Evolutionary conservation across 805 yeast genomes (phyloP).

Genomic region (Ogataea neopini): DNA sequence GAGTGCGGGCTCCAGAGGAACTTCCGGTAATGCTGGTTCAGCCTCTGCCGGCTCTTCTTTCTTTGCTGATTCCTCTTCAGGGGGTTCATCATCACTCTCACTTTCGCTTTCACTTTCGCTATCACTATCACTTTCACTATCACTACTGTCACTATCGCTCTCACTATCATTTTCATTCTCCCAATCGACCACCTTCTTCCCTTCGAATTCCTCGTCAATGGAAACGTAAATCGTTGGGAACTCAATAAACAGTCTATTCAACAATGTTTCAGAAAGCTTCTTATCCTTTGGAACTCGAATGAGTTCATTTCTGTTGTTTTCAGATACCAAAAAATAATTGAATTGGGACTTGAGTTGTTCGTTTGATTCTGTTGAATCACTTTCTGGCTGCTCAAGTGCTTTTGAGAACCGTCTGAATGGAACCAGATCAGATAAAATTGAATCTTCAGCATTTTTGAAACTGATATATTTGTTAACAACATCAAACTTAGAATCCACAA

Average conservation of each 20-base stretch:
- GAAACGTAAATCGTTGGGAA: conserved; percentile 69
- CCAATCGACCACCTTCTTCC: conserved; percentile 26
- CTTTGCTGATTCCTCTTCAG: conserved; percentile 28
- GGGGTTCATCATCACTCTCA: conserved; percentile 23
- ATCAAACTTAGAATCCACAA: conserved; percentile 33
- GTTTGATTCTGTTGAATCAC: conserved; percentile 11
- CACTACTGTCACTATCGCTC: conserved; percentile 12
- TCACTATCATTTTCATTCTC: conserved; percentile 11
- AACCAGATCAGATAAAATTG: conserved; percentile 38
- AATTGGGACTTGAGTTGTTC: conserved; percentile 12
- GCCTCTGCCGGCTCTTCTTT: not conserved
- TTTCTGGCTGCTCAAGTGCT: conserved; percentile 34
- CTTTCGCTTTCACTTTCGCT: conserved; percentile 12
- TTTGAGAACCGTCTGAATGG: conserved; percentile 40
- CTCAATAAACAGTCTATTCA: conserved; percentile 65
- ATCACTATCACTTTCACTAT: conserved; percentile 13
- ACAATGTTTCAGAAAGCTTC: conserved; percentile 50
- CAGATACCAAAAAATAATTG: conserved; percentile 14
- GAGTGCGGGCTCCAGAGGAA: too few species aligned
- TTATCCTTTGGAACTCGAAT: conserved; percentile 38
- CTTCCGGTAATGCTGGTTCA: not conserved
- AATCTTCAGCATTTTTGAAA: conserved; percentile 43
- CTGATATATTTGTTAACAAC: conserved; percentile 30
- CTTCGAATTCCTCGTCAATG: conserved; percentile 27
- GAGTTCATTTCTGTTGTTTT: conserved; percentile 29